Evolutionary conservation across 2,329 filamentous ascomycete genomes (phyloP), one percentile per base, ranked within the genome.

Genomic region (Clonostachys solani): DNA sequence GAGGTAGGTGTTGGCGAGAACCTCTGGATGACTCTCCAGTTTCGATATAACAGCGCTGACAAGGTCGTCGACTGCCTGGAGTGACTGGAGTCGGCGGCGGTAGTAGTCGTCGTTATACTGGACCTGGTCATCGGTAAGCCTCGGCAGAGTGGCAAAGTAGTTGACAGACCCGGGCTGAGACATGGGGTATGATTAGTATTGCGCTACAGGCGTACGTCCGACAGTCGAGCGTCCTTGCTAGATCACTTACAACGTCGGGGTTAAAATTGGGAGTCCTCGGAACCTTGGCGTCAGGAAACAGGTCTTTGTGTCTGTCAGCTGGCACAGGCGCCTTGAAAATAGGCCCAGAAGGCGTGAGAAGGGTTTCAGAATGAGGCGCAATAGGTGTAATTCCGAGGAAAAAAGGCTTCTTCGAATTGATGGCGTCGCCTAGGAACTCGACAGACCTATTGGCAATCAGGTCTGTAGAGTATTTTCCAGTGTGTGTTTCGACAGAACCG

Each of bases 261-360:
- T 88, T 88, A 66, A 88, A 88, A 56, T 83, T 78, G 0, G 71
- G 64, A 2, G 74, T 82, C n/a, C 84, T 66, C 0, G 85, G 85
- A 1, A 87, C 75, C 33, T 70, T 75, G 6, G 69, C 75, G 48
- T 78, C 72, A 9, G 68, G 54, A 56, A 88, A 88, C 0, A 87
- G 67, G 54, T 81, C 64, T 17, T 72, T 68, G 54, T 88, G 83
- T n/a, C 83, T 68, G 44, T 75, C 65, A 16, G 45, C 45, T 8
- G 0, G 81, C 74, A 1, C 47, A 54, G 23, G 49, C 48, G 40
- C 67, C 64, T 12, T 29, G 13, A 19, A 16, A 16, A 18, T 33
- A 35, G 19, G 34, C 34, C 10, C 34, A 17, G 18, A 29, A 8
- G 15, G 10, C 44, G 23, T 23, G 12, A 10, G 37, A 10, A 42